Base-by-base conservation (phyloP, 2,329 filamentous ascomycete genomes). In the Colletotrichum magnum region DNA sequence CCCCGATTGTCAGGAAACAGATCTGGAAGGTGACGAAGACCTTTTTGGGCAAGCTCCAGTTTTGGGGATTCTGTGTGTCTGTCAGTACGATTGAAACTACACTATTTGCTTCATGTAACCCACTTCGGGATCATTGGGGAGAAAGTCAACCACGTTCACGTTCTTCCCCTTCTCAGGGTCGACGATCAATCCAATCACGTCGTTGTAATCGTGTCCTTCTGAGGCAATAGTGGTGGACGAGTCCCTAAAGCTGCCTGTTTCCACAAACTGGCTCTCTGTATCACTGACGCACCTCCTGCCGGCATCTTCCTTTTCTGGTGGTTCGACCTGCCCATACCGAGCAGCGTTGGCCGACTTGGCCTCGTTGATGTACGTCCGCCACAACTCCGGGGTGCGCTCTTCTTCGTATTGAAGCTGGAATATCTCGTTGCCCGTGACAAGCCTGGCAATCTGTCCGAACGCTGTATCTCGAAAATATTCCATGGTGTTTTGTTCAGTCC, bases 61-160 rank as follows among this genome's bases (percentile, higher is more conserved):
- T 68, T 1, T 50, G 15, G 1, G 65, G 60, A 2, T 68, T 58
- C 65, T 64, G 10, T 6, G 6, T 4, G 1, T n/a, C 15, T 13
- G n/a, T 68, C 6, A 64, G 54, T 12, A 15, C 28, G 9, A 9
- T 32, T n/a, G n/a, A 10, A 6, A 1, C 18, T 6, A 26, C 15
- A 5, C 5, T 15, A 4, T 26, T 9, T 5, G 2, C 3, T 6
- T 4, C 1, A 5, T 24, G 21, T 5, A 24, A 47, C 53, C 12
- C n/a, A 68, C 65, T 21, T 68, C 65, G 6, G 65, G 65, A 12
- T 68, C 65, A 5, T 64, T 53, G 2, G 65, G 65, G 2, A 68
- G 15, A 9, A 68, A 68, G 4, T 53, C 48, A 6, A 68, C 41
- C 7, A 68, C 6, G 43, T 41, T 47, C 13, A 53, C n/a, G 10